A percentile compares a stretch with the other conserved stretches of the same genome.
Conservation (phyloP, 139 green algal genomes). For the Haematococcus lacustris region DNA sequence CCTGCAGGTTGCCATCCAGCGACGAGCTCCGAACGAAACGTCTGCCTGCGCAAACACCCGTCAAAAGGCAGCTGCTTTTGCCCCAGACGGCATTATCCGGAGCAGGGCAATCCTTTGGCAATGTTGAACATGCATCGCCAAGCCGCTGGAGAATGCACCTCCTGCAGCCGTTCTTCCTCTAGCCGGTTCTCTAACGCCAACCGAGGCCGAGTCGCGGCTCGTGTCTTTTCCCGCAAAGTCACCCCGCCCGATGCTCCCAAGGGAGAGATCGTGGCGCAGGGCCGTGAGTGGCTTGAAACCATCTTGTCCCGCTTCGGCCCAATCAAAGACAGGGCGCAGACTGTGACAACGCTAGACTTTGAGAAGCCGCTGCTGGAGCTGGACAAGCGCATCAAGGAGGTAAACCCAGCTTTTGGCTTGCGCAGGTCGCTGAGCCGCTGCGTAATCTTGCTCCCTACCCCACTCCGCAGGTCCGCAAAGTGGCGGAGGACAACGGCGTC, state of each 20-base stretch:
- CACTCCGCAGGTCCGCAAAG: constrained; percentile 75
- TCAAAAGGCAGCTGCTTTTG: too few relatives aligned
- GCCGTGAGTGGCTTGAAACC: constrained; percentile 52
- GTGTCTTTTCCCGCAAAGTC: background rate
- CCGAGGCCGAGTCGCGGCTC: background rate
- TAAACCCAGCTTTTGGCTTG: too few relatives aligned
- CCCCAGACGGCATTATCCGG: too few relatives aligned
- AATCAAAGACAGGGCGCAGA: constrained; percentile 58
- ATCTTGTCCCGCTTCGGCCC: constrained; percentile 71
- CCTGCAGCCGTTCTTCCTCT: too few relatives aligned
- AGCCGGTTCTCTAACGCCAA: too few relatives aligned
- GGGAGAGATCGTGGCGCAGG: constrained; percentile 3
- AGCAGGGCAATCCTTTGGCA: too few relatives aligned
- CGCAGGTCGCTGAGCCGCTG: too few relatives aligned
- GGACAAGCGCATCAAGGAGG: constrained; percentile 95
- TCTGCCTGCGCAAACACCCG: too few relatives aligned
- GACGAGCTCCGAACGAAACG: too few relatives aligned
- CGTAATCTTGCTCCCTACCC: too few relatives aligned
- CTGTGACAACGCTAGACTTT: constrained; percentile 76
- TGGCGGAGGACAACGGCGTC: constrained; percentile 89
- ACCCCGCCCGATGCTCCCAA: constrained; percentile 23
- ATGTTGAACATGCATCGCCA: constrained; percentile 7
- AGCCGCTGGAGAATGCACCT: background rate
- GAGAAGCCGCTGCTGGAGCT: constrained; percentile 94
- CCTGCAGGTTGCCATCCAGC: too few relatives aligned